These are phyloP conservation scores for Aspergillus awamori DNA, from an alignment of 2,329 filamentous ascomycete genomes.

Conservation along the genomic window DNA sequence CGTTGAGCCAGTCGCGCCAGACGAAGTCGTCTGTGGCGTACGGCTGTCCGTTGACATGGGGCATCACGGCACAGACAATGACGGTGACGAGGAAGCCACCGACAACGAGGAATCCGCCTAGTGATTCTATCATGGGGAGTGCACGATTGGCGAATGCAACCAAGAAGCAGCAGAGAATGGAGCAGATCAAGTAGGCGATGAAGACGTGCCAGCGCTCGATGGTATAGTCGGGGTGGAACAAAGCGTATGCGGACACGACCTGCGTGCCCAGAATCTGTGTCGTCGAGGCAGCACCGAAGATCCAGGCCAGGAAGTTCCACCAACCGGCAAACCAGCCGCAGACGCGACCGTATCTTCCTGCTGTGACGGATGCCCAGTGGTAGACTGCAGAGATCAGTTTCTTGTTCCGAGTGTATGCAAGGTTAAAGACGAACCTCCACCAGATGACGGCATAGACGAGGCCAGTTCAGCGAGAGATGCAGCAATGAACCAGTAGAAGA, in stretches of 20 bases:
- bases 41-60: slow-evolving; percentile 40
- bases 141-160: slow-evolving; percentile 60
- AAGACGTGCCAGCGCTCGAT: slow-evolving; percentile 62
- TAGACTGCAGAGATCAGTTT: slow-evolving; percentile 50
- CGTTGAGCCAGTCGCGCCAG: slow-evolving; percentile 58
- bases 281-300: slow-evolving; percentile 63
- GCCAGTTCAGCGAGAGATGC: slow-evolving; percentile 63
- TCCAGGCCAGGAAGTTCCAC: slow-evolving; percentile 56
- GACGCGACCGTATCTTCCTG: slow-evolving; percentile 57
- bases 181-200: slow-evolving; percentile 58
- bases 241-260: slow-evolving; percentile 62
- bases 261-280: slow-evolving; percentile 62
- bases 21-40: slow-evolving; percentile 57
- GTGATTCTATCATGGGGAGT: slow-evolving; percentile 54
- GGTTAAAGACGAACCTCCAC: slow-evolving; percentile 44
- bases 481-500: slow-evolving; percentile 61
- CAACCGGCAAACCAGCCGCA: slow-evolving; percentile 52
- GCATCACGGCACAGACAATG: slow-evolving; percentile 58
- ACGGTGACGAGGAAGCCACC: slow-evolving; percentile 57
- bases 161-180: slow-evolving; percentile 55
- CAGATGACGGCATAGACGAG: slow-evolving; percentile 62
- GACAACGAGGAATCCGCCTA: slow-evolving; percentile 59
- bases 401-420: neutral
- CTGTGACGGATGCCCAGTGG: slow-evolving; percentile 63
- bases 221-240: slow-evolving; percentile 58